These are phyloP conservation scores for Allodekkera sacchari DNA, from an alignment of 805 yeast species.

Conservation along the genomic window DNA sequence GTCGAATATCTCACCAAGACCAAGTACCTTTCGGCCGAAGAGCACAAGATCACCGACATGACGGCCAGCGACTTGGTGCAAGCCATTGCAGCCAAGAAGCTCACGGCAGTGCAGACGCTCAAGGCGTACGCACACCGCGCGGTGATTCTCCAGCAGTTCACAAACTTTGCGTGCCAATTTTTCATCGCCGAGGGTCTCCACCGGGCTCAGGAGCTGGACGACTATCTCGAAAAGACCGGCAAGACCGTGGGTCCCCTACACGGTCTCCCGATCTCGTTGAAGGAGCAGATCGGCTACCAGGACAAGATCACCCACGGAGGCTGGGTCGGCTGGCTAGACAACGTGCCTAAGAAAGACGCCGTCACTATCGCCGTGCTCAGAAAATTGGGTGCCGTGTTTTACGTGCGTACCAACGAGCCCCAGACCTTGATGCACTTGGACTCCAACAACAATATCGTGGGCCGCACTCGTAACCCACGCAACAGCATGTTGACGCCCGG, in stretches of 20 bases:
- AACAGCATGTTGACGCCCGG: constrained; percentile 55
- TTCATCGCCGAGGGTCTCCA: constrained; percentile 55
- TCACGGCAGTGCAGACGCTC: constrained; percentile 43
- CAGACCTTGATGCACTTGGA: constrained; percentile 65
- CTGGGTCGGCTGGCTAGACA: constrained; percentile 43
- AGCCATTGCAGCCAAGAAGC: constrained; percentile 37
- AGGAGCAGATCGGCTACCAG: constrained; percentile 52
- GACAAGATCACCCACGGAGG: constrained; percentile 53
- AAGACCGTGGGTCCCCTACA: constrained; percentile 57
- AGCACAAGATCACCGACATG: constrained; percentile 34
- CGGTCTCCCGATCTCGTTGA: constrained; percentile 61
- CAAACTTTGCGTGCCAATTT: constrained; percentile 44
- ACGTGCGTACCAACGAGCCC: constrained; percentile 60
- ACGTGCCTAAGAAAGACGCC: constrained; percentile 39
- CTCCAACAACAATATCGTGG: constrained; percentile 51
- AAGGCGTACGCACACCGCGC: constrained; percentile 62
- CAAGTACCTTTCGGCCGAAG: constrained; percentile 25
- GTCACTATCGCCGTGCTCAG: constrained; percentile 38
- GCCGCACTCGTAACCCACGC: constrained; percentile 50
- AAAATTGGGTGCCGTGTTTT: constrained; percentile 52
- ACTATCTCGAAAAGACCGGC: constrained; percentile 38
- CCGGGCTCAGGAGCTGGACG: constrained; percentile 52
- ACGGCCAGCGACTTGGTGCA: constrained; percentile 34
- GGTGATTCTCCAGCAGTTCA: constrained; percentile 53
- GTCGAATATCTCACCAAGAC: constrained; percentile 27